Percentiles rank a stretch among this genome's conserved stretches.
Evolutionary conservation across 257 asterid genomes (phyloP).

Genomic region (Buddleja alternifolia): DNA sequence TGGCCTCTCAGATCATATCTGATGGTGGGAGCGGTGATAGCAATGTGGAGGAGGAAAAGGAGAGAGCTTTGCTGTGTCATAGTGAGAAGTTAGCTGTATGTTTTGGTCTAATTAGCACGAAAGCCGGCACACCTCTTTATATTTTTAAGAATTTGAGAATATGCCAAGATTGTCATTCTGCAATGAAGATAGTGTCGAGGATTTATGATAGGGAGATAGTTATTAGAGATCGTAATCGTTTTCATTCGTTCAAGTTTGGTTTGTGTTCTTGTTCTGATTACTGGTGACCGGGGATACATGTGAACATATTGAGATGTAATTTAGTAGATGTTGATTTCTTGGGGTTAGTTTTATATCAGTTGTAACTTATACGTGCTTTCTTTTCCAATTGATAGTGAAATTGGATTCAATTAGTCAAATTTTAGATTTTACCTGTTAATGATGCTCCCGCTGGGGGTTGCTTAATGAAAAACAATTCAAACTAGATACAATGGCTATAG

Average conservation of each 20-base stretch:
- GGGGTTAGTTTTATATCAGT: not conserved
- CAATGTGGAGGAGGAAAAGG: slow-evolving; percentile 51
- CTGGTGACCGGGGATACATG: slow-evolving; percentile 38
- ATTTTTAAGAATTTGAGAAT: slow-evolving; percentile 66
- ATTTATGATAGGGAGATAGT: slow-evolving; percentile 58
- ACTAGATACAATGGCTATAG: no score
- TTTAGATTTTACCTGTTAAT: no score
- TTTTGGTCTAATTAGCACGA: slow-evolving; percentile 62
- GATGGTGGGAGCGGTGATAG: slow-evolving; percentile 35
- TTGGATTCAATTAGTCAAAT: no score
- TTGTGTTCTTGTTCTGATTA: slow-evolving; percentile 58
- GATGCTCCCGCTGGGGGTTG: no score
- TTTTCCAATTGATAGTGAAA: no score
- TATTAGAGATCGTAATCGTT: slow-evolving; percentile 64
- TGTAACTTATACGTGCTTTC: no score
- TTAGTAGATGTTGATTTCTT: not conserved
- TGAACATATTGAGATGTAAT: not conserved
- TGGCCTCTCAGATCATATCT: slow-evolving; percentile 37
- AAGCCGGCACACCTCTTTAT: slow-evolving; percentile 46
- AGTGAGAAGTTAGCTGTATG: slow-evolving; percentile 67
- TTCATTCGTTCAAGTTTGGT: slow-evolving; percentile 56
- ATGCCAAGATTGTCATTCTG: slow-evolving; percentile 65
- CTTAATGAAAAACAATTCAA: no score
- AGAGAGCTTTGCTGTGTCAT: slow-evolving; percentile 50
- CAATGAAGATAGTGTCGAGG: slow-evolving; percentile 55